These are phyloP conservation scores for Chamaecyparis obtusa DNA, from an alignment of 75 land plant species.

Conservation along the genomic window DNA sequence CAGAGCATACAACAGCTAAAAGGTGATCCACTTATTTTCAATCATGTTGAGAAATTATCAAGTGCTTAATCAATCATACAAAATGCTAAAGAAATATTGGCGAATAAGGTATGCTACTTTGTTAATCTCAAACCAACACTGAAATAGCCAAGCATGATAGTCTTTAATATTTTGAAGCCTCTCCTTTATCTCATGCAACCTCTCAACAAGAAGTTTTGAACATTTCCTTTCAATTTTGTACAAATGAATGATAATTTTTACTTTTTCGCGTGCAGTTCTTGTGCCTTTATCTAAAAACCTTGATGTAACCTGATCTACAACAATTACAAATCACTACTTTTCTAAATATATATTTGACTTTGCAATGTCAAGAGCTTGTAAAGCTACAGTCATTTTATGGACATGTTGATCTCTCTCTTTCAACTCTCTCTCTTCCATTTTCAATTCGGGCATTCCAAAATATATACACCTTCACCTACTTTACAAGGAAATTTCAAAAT, in stretches of 20 bases:
- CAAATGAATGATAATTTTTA: conserved; percentile 15
- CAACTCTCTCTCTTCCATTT: background rate
- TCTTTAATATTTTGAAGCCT: conserved; percentile 57
- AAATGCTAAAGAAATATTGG: conserved; percentile 91
- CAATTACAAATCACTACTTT: background rate
- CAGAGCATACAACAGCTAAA: conserved; percentile 93
- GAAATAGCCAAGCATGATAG: conserved; percentile 97
- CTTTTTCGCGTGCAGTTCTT: conserved; percentile 12
- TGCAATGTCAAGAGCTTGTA: conserved; percentile 1
- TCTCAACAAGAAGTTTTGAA: too few relatives aligned
- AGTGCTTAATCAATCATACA: conserved; percentile 92
- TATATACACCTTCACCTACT: too few relatives aligned
- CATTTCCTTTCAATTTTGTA: conserved; percentile 15
- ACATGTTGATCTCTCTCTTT: conserved; percentile 14
- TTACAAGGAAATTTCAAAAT: too few relatives aligned
- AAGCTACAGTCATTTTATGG: background rate
- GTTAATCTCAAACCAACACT: conserved; percentile 98
- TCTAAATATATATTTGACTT: background rate
- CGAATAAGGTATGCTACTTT: conserved; percentile 97
- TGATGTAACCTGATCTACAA: conserved; percentile 6
- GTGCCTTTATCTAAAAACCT: background rate
- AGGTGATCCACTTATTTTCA: conserved; percentile 98
- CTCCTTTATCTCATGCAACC: conserved; percentile 59
- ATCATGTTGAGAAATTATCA: conserved; percentile 84
- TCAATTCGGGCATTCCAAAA: too few relatives aligned